These are phyloP conservation scores for Alternaria brassicae DNA, from an alignment of 2,329 filamentous ascomycete species.

Conservation along the genomic window DNA sequence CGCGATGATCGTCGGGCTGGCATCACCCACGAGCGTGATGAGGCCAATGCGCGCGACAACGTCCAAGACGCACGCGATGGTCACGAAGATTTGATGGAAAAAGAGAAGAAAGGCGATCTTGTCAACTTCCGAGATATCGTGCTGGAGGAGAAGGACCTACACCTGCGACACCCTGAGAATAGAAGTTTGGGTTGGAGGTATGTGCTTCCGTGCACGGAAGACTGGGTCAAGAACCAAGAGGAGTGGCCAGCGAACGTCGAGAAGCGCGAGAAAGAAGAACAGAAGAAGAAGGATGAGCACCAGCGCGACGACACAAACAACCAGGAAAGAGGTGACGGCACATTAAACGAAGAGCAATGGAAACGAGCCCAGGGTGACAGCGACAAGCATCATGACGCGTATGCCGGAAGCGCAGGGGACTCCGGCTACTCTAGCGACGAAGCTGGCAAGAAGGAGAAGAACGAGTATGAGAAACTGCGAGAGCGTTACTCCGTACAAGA, in stretches of 20 bases:
- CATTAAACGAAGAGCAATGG: not conserved
- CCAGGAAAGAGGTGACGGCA: not conserved
- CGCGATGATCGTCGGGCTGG: constrained; percentile 49
- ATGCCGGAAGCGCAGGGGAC: not conserved
- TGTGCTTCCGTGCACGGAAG: not conserved
- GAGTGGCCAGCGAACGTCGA: not conserved
- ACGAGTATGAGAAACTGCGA: constrained; percentile 37
- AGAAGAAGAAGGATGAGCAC: not conserved
- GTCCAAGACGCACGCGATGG: constrained; percentile 36
- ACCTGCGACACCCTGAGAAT: constrained; percentile 54
- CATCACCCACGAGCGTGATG: constrained; percentile 21
- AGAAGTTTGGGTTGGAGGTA: constrained; percentile 43
- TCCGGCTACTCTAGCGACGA: not conserved
- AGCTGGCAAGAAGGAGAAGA: not conserved
- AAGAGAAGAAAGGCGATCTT: constrained; percentile 39
- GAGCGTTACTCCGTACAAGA: constrained; percentile 54
- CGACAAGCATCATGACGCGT: not conserved
- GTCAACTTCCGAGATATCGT: constrained; percentile 51
- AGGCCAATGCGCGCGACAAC: constrained; percentile 30
- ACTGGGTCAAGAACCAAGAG: not conserved
- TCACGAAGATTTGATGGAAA: constrained; percentile 33
- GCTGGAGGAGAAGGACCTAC: constrained; percentile 49
- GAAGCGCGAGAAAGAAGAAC: not conserved
- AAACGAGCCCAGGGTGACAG: not conserved
- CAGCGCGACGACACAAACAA: not conserved